These are phyloP conservation scores for Kwoniella shandongensis DNA, from an alignment of 768 basidiomycete genomes.

Conservation along the genomic window DNA sequence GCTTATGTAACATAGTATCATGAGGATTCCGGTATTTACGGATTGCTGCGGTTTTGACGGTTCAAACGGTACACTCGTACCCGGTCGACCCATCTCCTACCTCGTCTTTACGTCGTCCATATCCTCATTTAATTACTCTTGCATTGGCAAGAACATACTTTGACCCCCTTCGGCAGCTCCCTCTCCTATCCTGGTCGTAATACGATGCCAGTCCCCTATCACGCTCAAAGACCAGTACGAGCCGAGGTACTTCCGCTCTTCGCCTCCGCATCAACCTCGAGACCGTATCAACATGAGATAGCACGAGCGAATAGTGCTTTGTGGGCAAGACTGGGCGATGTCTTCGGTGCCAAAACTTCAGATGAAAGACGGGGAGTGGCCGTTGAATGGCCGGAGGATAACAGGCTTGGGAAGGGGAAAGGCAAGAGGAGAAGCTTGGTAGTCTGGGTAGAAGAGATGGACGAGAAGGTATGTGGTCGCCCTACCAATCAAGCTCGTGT, in stretches of 20 bases:
- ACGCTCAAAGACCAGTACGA: not conserved
- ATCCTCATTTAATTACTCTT: no score
- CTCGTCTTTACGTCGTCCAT: no score
- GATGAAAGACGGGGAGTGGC: constrained; percentile 15
- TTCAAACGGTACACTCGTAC: no score
- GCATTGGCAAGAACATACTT: no score
- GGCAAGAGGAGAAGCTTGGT: constrained; percentile 17
- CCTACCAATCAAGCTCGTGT: no score
- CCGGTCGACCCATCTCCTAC: no score
- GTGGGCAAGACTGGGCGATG: not conserved
- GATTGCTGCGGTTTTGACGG: no score
- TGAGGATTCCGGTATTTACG: no score
- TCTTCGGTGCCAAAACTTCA: not conserved
- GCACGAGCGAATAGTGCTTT: constrained; percentile 1
- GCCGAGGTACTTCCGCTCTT: constrained; percentile 4
- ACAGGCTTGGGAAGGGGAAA: constrained; percentile 26
- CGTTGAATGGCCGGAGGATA: constrained; percentile 31
- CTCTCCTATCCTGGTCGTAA: no score
- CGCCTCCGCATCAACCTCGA: not conserved
- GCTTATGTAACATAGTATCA: no score
- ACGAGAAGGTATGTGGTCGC: not conserved
- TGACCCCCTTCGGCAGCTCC: no score
- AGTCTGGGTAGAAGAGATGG: constrained; percentile 20
- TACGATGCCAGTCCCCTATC: constrained; percentile 2
- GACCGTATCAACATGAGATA: not conserved